Conservation (phyloP, 2,329 filamentous ascomycete genomes). For the Phaeophleospora eucalypticola region DNA sequence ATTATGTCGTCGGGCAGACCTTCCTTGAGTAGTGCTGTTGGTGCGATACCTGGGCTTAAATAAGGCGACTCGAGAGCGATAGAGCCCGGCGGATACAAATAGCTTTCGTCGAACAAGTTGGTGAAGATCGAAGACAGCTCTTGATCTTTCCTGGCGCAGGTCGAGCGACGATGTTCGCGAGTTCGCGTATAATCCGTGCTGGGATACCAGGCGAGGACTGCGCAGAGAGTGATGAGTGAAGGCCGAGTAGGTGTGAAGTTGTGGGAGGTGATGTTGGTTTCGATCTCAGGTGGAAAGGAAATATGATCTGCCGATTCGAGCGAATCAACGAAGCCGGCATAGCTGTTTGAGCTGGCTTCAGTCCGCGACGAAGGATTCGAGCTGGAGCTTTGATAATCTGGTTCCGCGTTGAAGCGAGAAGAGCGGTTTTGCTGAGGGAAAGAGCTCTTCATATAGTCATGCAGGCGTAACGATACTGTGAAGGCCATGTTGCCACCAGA, state of each 20-base stretch:
- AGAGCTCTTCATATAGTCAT: no score
- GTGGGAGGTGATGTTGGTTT: no score
- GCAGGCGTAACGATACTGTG: conserved; percentile 57
- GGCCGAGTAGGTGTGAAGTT: no score
- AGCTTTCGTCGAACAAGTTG: conserved; percentile 50
- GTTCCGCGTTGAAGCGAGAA: conserved; percentile 12
- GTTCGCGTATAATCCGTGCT: conserved; percentile 59
- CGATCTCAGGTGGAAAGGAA: conserved; percentile 7
- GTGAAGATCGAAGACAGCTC: conserved; percentile 50
- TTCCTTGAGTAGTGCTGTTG: conserved; percentile 49
- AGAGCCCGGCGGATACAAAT: conserved; percentile 38
- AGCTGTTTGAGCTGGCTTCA: conserved; percentile 2
- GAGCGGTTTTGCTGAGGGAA: conserved; percentile 38
- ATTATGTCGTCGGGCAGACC: conserved; percentile 57
- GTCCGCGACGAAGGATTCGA: conserved; percentile 16
- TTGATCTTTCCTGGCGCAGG: conserved; percentile 51
- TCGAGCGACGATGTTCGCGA: conserved; percentile 55
- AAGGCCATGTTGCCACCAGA: conserved; percentile 61
- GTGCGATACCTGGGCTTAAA: conserved; percentile 55
- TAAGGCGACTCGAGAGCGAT: conserved; percentile 55
- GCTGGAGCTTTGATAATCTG: neutral
- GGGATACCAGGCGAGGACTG: conserved; percentile 56
- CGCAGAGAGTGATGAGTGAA: conserved; percentile 8
- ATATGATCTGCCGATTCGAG: conserved; percentile 6
- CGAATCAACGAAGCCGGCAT: conserved; percentile 12